Base-by-base conservation (phyloP, 257 asterid species). In the Gardenia jasminoides region DNA sequence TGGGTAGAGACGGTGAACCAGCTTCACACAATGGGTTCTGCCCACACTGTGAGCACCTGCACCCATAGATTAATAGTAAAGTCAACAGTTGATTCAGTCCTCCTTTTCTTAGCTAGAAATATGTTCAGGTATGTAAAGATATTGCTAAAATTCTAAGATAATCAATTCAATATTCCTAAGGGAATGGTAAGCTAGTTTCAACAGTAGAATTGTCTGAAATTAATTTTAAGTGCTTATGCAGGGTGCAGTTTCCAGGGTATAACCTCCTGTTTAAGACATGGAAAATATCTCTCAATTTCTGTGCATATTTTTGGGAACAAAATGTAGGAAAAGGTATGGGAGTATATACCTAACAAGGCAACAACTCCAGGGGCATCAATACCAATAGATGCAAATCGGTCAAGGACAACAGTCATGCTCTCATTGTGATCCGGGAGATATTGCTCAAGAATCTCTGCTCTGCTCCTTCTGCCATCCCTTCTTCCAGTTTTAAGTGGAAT, bases 1-100 rank as follows among this genome's bases (percentile, higher is more conserved):
- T 15, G 99, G 99, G 83, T 95, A 95, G 28, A 95, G 79, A 46
- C 99, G 94, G 89, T 93, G 99, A 54, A 95, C 99, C 80, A 95
- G 86, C 89, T 95, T 95, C 81, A 90, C 93, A 48, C 99, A 95
- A 85, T 95, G 99, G 75, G 97, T 93, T 76, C 99, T 83, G 3
- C 99, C 99, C 17, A 95, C 99, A 50, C 98, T 92, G 92, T 95
- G 99, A 41, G 99, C 59, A 33, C 99, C 97, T 93, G 85, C 50
- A 67, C 30, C 50, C 47, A 5, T 61, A 79, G 9, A 56, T 52
- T 7, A 36, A 36, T 36, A 31, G 2, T 3, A 43, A 33, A 7
- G 20, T 26, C 26, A 1, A 58, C 17, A 46, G 68, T 79, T 39
- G 65, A 43, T 36, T 48, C 26, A 39, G 30, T 8, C 28, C 48